Evolutionary conservation across 345 rosid species (phyloP).

Genomic region (Eucalyptus sideroxylon): DNA sequence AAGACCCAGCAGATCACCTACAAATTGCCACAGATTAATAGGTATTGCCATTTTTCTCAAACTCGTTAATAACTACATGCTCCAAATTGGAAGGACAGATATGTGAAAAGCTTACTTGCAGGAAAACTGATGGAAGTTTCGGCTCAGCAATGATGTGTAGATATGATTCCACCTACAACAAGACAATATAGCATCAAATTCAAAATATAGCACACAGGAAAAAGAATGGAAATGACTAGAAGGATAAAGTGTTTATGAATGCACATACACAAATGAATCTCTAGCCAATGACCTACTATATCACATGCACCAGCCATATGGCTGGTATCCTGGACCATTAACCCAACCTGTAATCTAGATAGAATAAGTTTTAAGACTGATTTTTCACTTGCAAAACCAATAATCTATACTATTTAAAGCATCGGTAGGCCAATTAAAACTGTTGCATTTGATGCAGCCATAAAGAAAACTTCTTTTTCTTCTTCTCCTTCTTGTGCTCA

Average conservation of each 20-base stretch:
- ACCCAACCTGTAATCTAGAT: neutral
- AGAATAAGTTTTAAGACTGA: neutral
- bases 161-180: slow-evolving; percentile 85
- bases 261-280: neutral
- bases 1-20: slow-evolving; percentile 97
- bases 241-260: neutral
- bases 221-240: neutral
- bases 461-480: neutral
- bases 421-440: neutral
- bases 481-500: neutral
- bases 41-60: neutral
- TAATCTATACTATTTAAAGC: neutral
- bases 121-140: slow-evolving; percentile 92
- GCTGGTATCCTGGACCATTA: neutral
- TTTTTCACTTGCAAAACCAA: neutral
- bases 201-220: neutral
- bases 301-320: neutral
- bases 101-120: slow-evolving; percentile 39
- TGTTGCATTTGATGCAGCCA: neutral
- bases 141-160: slow-evolving; percentile 83
- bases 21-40: slow-evolving; percentile 4
- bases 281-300: neutral
- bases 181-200: neutral
- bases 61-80: neutral
- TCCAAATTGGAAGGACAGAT: neutral